These are phyloP conservation scores for Arthrobotrys sphaeroides DNA, from an alignment of 2,329 filamentous ascomycete species.

Conservation along the genomic window DNA sequence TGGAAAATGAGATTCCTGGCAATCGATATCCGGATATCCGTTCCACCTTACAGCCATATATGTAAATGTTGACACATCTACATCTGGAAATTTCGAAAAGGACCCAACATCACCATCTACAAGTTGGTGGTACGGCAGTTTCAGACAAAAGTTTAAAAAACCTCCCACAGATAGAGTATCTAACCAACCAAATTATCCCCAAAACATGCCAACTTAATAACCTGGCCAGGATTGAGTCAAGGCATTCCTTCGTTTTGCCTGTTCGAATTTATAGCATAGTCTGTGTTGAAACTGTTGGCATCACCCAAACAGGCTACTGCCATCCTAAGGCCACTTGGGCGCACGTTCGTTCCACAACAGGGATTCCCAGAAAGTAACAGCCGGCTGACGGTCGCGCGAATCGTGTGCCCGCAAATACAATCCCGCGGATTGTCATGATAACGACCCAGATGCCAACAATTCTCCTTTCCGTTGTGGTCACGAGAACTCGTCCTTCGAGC, in stretches of 20 bases:
- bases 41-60: no score
- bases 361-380: background rate
- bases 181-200: no score
- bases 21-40: no score
- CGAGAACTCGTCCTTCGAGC: background rate
- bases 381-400: background rate
- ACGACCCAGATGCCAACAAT: background rate
- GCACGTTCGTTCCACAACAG: background rate
- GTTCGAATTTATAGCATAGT: no score
- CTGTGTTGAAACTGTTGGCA: background rate
- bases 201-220: no score
- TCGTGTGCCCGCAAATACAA: background rate
- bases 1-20: no score
- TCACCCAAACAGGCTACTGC: background rate
- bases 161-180: background rate
- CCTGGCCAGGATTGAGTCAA: no score
- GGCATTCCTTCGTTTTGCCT: no score
- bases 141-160: background rate
- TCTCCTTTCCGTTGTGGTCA: background rate
- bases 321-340: no score
- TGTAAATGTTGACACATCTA: no score
- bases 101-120: background rate
- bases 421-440: background rate
- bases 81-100: no score
- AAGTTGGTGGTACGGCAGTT: background rate